Conservation (phyloP, 805 yeast genomes). For the Candida khao-thaluensis region DNA sequence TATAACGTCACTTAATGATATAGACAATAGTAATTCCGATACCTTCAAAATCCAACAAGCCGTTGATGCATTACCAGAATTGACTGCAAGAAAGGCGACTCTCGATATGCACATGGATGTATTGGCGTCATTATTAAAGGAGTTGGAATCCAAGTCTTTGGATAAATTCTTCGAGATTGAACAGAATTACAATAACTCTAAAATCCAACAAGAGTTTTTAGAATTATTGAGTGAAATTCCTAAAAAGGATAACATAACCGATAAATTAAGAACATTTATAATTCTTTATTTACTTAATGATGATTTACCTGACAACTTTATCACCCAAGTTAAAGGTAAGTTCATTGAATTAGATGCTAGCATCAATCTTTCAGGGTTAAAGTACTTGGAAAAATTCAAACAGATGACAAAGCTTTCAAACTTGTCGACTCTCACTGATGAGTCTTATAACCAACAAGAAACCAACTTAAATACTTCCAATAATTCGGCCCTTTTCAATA, state of each 20-base stretch:
- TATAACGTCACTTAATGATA: conserved; percentile 67
- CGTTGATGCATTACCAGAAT: conserved; percentile 86
- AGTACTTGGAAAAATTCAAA: conserved; percentile 76
- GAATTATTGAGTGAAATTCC: conserved; percentile 53
- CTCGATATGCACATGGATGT: conserved; percentile 98
- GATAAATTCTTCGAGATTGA: conserved; percentile 94
- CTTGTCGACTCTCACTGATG: conserved; percentile 18
- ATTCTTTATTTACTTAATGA: conserved; percentile 65
- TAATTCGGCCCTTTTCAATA: conserved; percentile 63
- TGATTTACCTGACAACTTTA: conserved; percentile 34
- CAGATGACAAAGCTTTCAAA: conserved; percentile 42
- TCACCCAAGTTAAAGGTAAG: conserved; percentile 59
- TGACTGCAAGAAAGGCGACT: conserved; percentile 81
- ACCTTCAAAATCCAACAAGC: conserved; percentile 78
- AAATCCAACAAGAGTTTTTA: conserved; percentile 56
- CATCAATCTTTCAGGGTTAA: conserved; percentile 61
- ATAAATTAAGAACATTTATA: conserved; percentile 85
- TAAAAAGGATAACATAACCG: conserved; percentile 56
- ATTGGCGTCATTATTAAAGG: conserved; percentile 76
- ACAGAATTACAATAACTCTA: conserved; percentile 68
- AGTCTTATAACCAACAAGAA: conserved; percentile 13
- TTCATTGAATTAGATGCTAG: conserved; percentile 51
- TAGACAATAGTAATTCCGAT: conserved; percentile 51
- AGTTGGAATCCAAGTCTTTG: conserved; percentile 79
- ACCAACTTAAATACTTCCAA: conserved; percentile 26